Evolutionary conservation across 2,329 filamentous ascomycete species (phyloP), one percentile per base, ranked within the genome.

Genomic region (Cordyceps militaris): DNA sequence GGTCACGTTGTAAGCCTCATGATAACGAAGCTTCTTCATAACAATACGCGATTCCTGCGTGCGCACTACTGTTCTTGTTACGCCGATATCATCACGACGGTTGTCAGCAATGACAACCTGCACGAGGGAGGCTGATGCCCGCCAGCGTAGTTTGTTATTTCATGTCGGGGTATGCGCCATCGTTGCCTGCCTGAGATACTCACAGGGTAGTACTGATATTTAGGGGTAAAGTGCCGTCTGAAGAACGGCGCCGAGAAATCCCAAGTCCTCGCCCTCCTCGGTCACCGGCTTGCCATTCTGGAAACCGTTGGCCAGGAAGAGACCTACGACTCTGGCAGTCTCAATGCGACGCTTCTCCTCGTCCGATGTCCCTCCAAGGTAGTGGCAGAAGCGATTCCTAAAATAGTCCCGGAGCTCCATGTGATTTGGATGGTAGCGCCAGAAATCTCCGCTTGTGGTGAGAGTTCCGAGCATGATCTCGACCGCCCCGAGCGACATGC

Each of bases 401-500:
- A 49, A 49, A 34, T 49, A 30, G 2, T 19, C 19, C 5, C 28
- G 28, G 13, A 49, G 46, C 46, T 49, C 30, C 9, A 11, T 30
- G 9, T 49, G 46, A 4, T 21, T 34, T 10, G 46, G 0, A 3
- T 49, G 46, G 30, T 49, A 49, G n/a, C 46, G 46, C 30, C 30
- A 49, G 21, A 32, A 36, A 8, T 49, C 46, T 1, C 48, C 48
- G 32, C 23, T 28, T 5, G 14, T 26, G 21, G 23, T 51, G 13
- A 51, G 36, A 4, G 40, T 46, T 5, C 63, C 60, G 40, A 65
- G 48, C 2, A 63, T 3, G 7, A 16, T 66, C 56, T 67, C 65
- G 8, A 69, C 50, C 3, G 57, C 62, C 14, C 57, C 64, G 13
- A 70, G 59, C 9, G 67, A 63, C 9, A 66, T 58, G 3, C 67